phyloP scores from a whole-genome alignment of 2,329 filamentous ascomycete species.

The Aspergillus felis region DNA sequence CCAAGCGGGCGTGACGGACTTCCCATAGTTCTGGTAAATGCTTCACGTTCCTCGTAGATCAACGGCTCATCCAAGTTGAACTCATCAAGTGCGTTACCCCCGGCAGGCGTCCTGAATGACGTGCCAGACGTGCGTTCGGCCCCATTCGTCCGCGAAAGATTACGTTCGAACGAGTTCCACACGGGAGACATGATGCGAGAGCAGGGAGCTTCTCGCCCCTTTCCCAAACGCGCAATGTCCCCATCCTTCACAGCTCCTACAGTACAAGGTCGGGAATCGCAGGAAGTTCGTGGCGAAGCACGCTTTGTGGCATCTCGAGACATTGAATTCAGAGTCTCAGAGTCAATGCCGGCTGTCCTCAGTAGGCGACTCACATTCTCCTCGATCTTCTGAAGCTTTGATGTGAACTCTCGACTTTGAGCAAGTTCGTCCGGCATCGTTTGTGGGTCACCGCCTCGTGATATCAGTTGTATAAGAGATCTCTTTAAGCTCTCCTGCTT shows the following conservation, averaged over 20 bases:
- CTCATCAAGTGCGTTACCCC: not conserved
- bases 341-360: conserved; percentile 25
- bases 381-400: conserved; percentile 34
- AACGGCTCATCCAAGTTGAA: conserved; percentile 20
- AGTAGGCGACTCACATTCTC: conserved; percentile 32
- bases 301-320: not conserved
- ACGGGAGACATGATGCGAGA: conserved; percentile 1
- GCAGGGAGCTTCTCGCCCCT: not conserved
- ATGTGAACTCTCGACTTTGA: conserved; percentile 29
- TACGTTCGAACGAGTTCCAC: not conserved
- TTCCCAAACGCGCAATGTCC: not conserved
- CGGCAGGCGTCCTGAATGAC: conserved; percentile 2
- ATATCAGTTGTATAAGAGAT: conserved; percentile 32
- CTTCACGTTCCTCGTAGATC: conserved; percentile 21
- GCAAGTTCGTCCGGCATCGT: conserved; percentile 30
- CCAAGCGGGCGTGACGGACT: conserved; percentile 24
- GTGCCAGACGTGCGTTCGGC: conserved; percentile 1
- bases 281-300: not conserved
- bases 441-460: conserved; percentile 30
- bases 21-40: conserved; percentile 41
- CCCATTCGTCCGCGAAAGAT: not conserved
- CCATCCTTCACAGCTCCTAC: not conserved
- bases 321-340: conserved; percentile 6
- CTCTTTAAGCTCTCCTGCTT: conserved; percentile 34
- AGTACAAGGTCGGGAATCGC: not conserved